Evolutionary conservation across 805 yeast genomes (phyloP).

Genomic region (Saccharomycopsis sp.): DNA sequence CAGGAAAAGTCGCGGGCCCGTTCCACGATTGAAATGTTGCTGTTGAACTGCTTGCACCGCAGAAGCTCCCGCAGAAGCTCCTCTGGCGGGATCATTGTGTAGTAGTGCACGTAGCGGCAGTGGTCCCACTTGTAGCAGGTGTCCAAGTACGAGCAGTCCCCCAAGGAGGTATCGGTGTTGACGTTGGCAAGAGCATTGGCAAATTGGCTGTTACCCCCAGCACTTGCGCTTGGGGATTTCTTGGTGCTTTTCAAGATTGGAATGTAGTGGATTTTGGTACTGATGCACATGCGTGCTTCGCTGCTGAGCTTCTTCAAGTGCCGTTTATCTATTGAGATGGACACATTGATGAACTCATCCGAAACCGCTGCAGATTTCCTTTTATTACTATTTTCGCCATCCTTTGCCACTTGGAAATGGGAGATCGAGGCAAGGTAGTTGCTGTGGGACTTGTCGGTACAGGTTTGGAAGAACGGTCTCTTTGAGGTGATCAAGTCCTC

Average conservation of each 20-base stretch:
- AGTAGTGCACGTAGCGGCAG: conserved; percentile 78
- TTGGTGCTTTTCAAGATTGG: conserved; percentile 37
- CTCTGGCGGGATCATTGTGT: conserved; percentile 36
- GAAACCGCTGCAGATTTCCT: conserved; percentile 22
- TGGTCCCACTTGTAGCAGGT: conserved; percentile 74
- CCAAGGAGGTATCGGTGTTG: conserved; percentile 64
- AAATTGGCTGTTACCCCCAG: not conserved
- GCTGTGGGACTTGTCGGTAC: conserved; percentile 30
- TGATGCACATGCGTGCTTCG: conserved; percentile 27
- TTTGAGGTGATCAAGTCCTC: conserved; percentile 31
- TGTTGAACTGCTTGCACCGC: conserved; percentile 22
- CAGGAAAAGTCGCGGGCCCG: conserved; percentile 35
- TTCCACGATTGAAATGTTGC: conserved; percentile 13
- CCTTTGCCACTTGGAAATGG: conserved; percentile 6
- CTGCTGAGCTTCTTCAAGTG: conserved; percentile 23
- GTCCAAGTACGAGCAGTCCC: conserved; percentile 90
- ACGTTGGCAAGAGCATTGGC: conserved; percentile 10
- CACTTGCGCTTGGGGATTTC: no score
- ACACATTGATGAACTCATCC: not conserved
- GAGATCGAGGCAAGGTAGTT: conserved; percentile 10
- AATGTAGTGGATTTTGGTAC: conserved; percentile 40
- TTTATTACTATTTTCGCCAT: conserved; percentile 23
- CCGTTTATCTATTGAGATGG: conserved; percentile 4
- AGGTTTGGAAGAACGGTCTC: conserved; percentile 42
- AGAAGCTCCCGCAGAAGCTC: conserved; percentile 9